Percentiles rank a stretch among this genome's conserved stretches.
These are phyloP conservation scores for Boletellus sp. DNA, from an alignment of 1,284 basidiomycete species.

Conservation along the genomic window DNA sequence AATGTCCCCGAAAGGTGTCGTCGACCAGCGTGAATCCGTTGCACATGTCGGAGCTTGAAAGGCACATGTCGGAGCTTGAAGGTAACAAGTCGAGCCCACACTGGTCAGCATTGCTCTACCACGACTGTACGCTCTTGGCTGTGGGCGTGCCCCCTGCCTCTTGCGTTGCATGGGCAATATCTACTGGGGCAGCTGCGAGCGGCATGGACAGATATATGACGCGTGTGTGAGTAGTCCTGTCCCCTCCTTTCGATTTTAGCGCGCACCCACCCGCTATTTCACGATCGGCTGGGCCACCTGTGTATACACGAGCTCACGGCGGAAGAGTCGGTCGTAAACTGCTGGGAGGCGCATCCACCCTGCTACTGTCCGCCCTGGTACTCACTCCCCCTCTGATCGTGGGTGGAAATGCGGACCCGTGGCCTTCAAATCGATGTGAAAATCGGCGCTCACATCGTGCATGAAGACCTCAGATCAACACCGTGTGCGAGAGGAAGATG, in stretches of 20 bases:
- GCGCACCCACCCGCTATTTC: neutral
- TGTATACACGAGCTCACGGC: constrained; percentile 98
- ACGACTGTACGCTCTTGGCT: constrained; percentile 91
- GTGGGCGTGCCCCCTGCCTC: constrained; percentile 95
- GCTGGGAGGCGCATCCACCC: constrained; percentile 79
- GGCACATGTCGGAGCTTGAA: too few relatives aligned
- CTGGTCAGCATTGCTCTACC: too few relatives aligned
- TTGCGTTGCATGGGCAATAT: constrained; percentile 98
- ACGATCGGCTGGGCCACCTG: constrained; percentile 62
- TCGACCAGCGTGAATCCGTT: too few relatives aligned
- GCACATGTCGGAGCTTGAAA: too few relatives aligned
- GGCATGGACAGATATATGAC: constrained; percentile 80
- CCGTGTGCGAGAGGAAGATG: constrained; percentile 26
- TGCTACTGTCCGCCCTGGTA: neutral
- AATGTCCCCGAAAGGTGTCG: too few relatives aligned
- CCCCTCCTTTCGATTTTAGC: constrained; percentile 14
- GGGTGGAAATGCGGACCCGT: constrained; percentile 87
- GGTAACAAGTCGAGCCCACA: too few relatives aligned
- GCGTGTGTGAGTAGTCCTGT: constrained; percentile 50
- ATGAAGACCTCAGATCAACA: constrained; percentile 62
- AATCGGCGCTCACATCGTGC: constrained; percentile 92
- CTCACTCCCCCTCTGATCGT: constrained; percentile 1
- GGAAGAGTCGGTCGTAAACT: constrained; percentile 94
- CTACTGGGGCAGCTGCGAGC: constrained; percentile 93
- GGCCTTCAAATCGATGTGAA: constrained; percentile 84